Evolutionary conservation across 1,284 basidiomycete species (phyloP), one percentile per base, ranked within the genome.

Genomic region (Boletus mariae): DNA sequence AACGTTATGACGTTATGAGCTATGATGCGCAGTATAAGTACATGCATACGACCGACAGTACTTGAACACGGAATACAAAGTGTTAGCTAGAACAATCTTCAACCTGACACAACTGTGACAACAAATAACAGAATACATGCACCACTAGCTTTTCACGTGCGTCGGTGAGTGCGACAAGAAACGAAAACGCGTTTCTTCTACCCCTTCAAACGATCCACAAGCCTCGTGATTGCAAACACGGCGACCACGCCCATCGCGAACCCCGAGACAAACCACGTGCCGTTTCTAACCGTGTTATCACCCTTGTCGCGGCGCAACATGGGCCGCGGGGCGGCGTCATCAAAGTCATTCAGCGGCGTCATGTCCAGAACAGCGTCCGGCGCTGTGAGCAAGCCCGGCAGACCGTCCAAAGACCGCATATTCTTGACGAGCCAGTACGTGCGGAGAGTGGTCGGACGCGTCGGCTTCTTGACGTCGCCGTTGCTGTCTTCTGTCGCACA

Each of bases 401-500:
- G 69, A 9, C 80, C 81, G 54, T 84, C 82, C 45, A 82, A 65
- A 55, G 79, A 81, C 28, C 61, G 65, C 43, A 51, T n/a, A 59
- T 82, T 84, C 45, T 70, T 57, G 10, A 52, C 45, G 20, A 64
- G 60, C 81, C 82, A 84, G 57, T 77, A 79, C 5, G 59, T 57
- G 55, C 69, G 74, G 46, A 81, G 56, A 7, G 76, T 74, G 7
- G 68, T 58, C n/a, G 1, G 69, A 47, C 7, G 29, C 4, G 5
- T 11, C 12, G 29, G 56, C 54, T 10, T 17, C 28, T 15, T 46
- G 23, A 26, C 48, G 1, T 26, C n/a, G 11, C 17, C 29, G 6
- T 44, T 12, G 20, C 10, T 17, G 23, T 20, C 8, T 10, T 42
- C 12, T 3, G 34, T 35, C 15, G 34, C 34, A n/a, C 13, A 34